Percentiles rank a stretch among this genome's conserved stretches.
phyloP scores from a whole-genome alignment of 2,329 filamentous ascomycete species.

The Aspergillus pseudoterreus region DNA sequence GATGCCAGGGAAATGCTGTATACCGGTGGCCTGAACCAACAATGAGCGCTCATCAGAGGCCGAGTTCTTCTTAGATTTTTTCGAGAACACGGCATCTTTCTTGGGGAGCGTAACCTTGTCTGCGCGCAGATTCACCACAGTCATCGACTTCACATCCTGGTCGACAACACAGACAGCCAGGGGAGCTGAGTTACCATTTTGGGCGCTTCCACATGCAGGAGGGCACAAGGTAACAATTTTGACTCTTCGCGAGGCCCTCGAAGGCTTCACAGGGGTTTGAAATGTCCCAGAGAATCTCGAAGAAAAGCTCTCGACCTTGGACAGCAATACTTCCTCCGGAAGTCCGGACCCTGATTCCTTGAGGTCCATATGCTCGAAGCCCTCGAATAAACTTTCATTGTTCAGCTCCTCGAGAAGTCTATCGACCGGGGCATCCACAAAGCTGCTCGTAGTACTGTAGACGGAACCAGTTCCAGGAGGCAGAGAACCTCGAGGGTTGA shows the following conservation, averaged over 20 bases:
- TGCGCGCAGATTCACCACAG: constrained; percentile 62
- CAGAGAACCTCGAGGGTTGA: constrained; percentile 54
- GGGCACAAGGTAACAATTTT: constrained; percentile 63
- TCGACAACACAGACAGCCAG: constrained; percentile 65
- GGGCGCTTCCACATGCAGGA: constrained; percentile 28
- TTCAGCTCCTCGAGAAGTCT: constrained; percentile 66
- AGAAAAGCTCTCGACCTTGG: constrained; percentile 66
- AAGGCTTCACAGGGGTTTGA: constrained; percentile 21
- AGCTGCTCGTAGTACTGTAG: constrained; percentile 54
- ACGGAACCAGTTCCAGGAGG: constrained; percentile 47
- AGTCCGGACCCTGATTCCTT: constrained; percentile 71
- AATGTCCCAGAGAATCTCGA: constrained; percentile 44
- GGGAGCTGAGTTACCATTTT: constrained; percentile 28
- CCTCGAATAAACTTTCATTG: constrained; percentile 60
- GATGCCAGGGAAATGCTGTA: constrained; percentile 63
- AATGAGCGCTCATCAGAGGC: constrained; percentile 22
- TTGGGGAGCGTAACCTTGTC: constrained; percentile 39
- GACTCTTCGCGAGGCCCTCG: constrained; percentile 23
- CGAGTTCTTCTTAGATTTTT: constrained; percentile 22
- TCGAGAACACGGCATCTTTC: constrained; percentile 22
- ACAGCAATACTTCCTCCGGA: constrained; percentile 67
- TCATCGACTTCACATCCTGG: constrained; percentile 61
- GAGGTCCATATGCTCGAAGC: constrained; percentile 68
- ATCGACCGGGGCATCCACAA: constrained; percentile 67
- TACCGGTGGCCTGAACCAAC: constrained; percentile 37